A percentile compares a stretch with the other conserved stretches of the same genome.
These are phyloP conservation scores for Aegilops sharonensis DNA, from an alignment of 176 grass and related monocot genomes.

Conservation along the genomic window DNA sequence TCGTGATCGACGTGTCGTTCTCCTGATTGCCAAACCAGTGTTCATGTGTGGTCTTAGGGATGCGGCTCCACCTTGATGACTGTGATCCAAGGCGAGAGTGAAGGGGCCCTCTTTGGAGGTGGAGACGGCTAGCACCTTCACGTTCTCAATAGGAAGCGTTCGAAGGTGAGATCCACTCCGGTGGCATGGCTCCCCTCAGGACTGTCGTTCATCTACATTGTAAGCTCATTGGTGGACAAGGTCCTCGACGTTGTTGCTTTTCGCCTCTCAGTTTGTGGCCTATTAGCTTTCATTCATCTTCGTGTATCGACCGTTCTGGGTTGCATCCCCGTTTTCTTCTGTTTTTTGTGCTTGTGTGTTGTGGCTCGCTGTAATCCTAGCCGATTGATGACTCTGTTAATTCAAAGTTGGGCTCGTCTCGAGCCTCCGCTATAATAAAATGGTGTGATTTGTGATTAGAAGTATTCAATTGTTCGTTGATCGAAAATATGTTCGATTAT, in stretches of 20 bases:
- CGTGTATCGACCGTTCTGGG: too few species aligned
- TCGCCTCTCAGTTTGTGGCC: neutral
- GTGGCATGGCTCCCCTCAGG: too few species aligned
- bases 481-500: neutral
- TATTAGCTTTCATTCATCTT: too few species aligned
- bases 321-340: too few species aligned
- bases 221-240: neutral
- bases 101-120: neutral
- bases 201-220: neutral
- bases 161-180: neutral
- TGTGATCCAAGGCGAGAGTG: neutral
- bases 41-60: neutral
- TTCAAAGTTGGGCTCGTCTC: too few species aligned
- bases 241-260: neutral
- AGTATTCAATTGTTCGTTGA: too few species aligned
- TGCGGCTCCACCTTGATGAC: neutral
- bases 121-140: neutral
- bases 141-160: neutral
- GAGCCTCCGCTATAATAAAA: too few species aligned
- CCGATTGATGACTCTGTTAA: too few species aligned
- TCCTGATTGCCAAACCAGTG: neutral
- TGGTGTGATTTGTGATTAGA: too few species aligned
- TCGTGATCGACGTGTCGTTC: neutral
- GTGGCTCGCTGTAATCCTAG: too few species aligned
- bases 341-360: too few species aligned